Evolutionary conservation across 257 asterid species (phyloP).

Genomic region (Plantago elongata): DNA sequence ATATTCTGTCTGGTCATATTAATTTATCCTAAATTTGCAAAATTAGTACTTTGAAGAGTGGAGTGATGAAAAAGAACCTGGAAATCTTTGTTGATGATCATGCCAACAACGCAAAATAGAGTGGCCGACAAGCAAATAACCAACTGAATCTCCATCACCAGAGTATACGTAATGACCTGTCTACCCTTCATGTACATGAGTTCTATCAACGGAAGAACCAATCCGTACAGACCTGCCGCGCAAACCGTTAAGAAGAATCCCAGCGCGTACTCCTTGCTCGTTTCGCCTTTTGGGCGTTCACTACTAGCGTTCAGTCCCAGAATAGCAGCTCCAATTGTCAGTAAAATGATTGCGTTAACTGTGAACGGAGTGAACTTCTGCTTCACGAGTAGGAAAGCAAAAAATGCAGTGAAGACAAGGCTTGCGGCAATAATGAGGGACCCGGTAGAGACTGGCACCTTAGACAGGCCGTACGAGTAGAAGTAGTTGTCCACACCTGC

Average conservation of each 20-base stretch:
- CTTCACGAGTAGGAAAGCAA: background rate
- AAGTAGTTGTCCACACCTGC: background rate
- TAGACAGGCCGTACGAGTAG: background rate
- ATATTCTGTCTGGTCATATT: no score
- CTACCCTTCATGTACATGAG: background rate
- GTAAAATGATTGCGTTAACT: background rate
- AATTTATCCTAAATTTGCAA: no score
- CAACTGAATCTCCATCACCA: conserved; percentile 1
- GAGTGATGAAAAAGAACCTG: background rate
- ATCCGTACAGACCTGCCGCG: background rate
- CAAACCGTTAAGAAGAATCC: background rate
- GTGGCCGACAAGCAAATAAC: conserved; percentile 10
- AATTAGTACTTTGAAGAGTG: no score
- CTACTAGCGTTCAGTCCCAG: background rate
- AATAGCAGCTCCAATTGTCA: background rate
- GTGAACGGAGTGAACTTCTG: background rate
- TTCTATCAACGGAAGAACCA: background rate
- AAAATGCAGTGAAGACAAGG: background rate
- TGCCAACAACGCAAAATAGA: conserved; percentile 15
- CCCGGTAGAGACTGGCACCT: background rate
- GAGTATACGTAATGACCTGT: background rate
- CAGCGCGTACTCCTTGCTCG: background rate
- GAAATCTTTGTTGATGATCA: conserved; percentile 18
- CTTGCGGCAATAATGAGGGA: background rate
- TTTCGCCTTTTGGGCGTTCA: background rate